Evolutionary conservation across 805 yeast genomes (phyloP), one percentile per base, ranked within the genome.

Genomic region (Candida maesae): DNA sequence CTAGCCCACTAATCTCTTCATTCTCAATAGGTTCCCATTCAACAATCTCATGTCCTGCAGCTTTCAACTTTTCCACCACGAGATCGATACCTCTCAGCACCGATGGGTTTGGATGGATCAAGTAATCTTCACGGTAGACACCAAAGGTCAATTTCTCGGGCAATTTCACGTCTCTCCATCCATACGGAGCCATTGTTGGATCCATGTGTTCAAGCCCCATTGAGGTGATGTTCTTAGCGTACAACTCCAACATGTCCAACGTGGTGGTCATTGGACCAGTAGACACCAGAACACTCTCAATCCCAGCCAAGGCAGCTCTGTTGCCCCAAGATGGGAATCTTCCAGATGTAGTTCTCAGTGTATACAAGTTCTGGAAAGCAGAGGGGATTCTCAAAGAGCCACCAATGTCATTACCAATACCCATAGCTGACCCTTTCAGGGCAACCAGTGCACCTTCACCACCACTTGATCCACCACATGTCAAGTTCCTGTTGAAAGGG

Each of bases 321-420:
- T 47, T 42, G 31, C 53, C 53, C 41, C 47, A 48, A 11, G 50
- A 44, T 14, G 74, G 72, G 39, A 72, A 58, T 47, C 79, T 50
- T 15, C 73, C 70, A 46, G 65, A 61, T 4, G 74, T 58, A 1
- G 79, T 76, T 47, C 65, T 66, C 33, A 75, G 45, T 1, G 71
- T 67, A 51, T 60, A 74, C 24, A 68, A 42, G 33, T 68, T 67
- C 33, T 65, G 64, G 44, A 58, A 63, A 21, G 69, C 59, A 6
- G 77, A 69, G 0, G 81, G 80, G 29, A 65, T 64, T 38, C 80
- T 60, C 27, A 75, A 63, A 13, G 70, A 61, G 11, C 81, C 80
- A 20, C 78, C 80, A 38, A 74, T 69, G 50, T 76, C 81, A 10
- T 73, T 67, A n/a, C 82, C 82, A 36, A 78, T 53, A 15, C 83